These are phyloP conservation scores for Microbotryomycetes sp. DNA, from an alignment of 1,284 basidiomycete species.

Conservation along the genomic window DNA sequence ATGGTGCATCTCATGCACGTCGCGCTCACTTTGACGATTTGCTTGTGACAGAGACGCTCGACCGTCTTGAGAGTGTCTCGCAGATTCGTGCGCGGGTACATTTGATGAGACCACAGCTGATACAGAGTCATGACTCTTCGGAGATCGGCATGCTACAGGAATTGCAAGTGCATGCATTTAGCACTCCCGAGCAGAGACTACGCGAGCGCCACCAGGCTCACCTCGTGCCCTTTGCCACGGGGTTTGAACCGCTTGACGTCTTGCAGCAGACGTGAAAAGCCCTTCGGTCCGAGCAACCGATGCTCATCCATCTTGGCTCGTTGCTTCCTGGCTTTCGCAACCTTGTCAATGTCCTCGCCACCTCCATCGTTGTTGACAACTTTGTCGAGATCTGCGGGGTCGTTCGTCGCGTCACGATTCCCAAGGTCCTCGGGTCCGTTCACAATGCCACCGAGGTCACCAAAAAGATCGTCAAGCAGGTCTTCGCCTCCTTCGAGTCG, in stretches of 20 bases:
- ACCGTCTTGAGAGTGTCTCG: slow-evolving; percentile 70
- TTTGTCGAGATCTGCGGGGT: too few relatives aligned
- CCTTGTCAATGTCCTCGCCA: slow-evolving; percentile 40
- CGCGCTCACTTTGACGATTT: slow-evolving; percentile 66
- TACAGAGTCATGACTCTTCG: slow-evolving; percentile 70
- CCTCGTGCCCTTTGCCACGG: slow-evolving; percentile 87
- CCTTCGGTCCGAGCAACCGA: slow-evolving; percentile 58
- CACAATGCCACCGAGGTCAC: slow-evolving; percentile 49
- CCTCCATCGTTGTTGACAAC: slow-evolving; percentile 65
- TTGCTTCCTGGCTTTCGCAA: slow-evolving; percentile 30
- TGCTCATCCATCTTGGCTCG: slow-evolving; percentile 34
- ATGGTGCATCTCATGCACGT: too few relatives aligned
- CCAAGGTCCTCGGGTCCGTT: slow-evolving; percentile 52
- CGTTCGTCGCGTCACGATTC: too few relatives aligned
- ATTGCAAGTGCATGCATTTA: slow-evolving; percentile 6
- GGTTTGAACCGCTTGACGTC: slow-evolving; percentile 66
- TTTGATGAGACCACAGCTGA: slow-evolving; percentile 82
- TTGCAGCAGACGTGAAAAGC: slow-evolving; percentile 68
- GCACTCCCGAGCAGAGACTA: slow-evolving; percentile 1
- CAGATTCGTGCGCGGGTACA: slow-evolving; percentile 82
- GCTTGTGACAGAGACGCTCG: slow-evolving; percentile 76
- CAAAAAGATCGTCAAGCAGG: slow-evolving; percentile 56
- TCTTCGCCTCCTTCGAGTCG: not conserved
- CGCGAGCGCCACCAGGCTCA: slow-evolving; percentile 41
- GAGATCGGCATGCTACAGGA: slow-evolving; percentile 63